Percentiles rank a stretch among this genome's conserved stretches.
Evolutionary conservation across 1,284 basidiomycete species (phyloP).

Genomic region (Xanthoconium separans): DNA sequence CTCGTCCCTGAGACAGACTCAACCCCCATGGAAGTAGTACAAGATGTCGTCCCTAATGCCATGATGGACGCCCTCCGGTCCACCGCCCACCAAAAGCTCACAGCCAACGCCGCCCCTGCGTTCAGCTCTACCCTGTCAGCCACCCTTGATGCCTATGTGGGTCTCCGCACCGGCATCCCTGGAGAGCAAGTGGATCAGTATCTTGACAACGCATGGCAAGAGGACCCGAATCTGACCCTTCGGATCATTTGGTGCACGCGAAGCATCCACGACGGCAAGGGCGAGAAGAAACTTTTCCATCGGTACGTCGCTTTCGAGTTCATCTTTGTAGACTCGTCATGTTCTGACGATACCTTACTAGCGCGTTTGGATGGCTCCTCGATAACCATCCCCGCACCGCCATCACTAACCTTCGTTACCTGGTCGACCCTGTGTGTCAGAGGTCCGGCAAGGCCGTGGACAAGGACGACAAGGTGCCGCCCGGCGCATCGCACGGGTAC

Average conservation of each 20-base stretch:
- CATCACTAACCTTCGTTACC: constrained; percentile 50
- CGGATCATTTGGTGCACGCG: constrained; percentile 60
- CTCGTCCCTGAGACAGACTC: constrained; percentile 39
- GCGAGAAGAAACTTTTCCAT: constrained; percentile 56
- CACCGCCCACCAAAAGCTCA: constrained; percentile 41
- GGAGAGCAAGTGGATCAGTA: constrained; percentile 29
- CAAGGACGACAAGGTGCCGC: constrained; percentile 20
- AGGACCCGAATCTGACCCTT: constrained; percentile 51
- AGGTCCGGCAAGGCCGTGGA: constrained; percentile 23
- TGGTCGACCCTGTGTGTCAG: constrained; percentile 49
- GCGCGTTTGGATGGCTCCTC: constrained; percentile 63
- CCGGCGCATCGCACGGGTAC: constrained; percentile 50
- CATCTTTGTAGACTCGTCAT: neutral
- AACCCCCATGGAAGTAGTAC: neutral
- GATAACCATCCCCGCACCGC: constrained; percentile 65
- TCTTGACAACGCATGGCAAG: constrained; percentile 50
- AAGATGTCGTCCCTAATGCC: constrained; percentile 36
- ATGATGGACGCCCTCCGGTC: constrained; percentile 53
- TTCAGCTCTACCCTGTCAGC: constrained; percentile 47
- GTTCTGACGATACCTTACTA: constrained; percentile 15
- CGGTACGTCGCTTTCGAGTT: constrained; percentile 29
- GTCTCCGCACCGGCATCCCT: constrained; percentile 31
- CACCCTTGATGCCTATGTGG: constrained; percentile 53
- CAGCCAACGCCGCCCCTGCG: constrained; percentile 46
- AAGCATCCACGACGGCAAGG: constrained; percentile 63